Base-by-base conservation (phyloP, 768 basidiomycete genomes). In the Suillus ampliporus region DNA sequence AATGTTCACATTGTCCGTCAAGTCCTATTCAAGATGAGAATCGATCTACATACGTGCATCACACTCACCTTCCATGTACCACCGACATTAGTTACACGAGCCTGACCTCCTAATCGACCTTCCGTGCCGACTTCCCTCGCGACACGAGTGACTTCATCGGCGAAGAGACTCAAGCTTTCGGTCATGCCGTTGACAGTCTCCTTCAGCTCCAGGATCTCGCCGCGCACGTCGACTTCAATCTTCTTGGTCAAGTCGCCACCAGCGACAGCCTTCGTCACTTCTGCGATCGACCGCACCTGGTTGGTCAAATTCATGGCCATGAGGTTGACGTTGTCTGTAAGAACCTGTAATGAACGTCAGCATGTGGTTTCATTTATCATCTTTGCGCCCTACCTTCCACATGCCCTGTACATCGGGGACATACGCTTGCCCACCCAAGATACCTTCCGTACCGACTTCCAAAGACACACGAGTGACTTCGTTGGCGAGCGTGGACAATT, bases 121-220 rank as follows among this genome's bases (percentile, higher is more conserved):
- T 99, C 97, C 9, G 96, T 98, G 34, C 97, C 97, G 72, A 99
- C 97, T 78, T 99, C 95, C 66, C 94, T 86, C 4, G 96, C 97
- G 35, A 99, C 96, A 60, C 95, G 82, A 35, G 87, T 87, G 61
- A 88, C 87, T 76, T 94, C 92, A 69, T 91, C 90, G 0, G 93
- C 93, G 74, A 95, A 94, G 46, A 92, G 82, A 68, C 89, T 92
- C 75, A 94, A 74, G 71, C 86, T 88, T 78, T 88, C 91, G 13
- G 95, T 97, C 96, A 98, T 99, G 60, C 86, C 90, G 71, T 99
- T 99, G 44, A 98, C 95, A 1, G 95, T 98, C 76, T 92, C 89
- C 77, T 94, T 92, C 77, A 92, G 74, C 74, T 94, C 91, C 63
- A 91, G 78, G 74, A 98, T 97, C 80, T 98, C 95, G 15, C 96